Base-by-base conservation (phyloP, 805 yeast genomes). In the Lipomyces sp. region DNA sequence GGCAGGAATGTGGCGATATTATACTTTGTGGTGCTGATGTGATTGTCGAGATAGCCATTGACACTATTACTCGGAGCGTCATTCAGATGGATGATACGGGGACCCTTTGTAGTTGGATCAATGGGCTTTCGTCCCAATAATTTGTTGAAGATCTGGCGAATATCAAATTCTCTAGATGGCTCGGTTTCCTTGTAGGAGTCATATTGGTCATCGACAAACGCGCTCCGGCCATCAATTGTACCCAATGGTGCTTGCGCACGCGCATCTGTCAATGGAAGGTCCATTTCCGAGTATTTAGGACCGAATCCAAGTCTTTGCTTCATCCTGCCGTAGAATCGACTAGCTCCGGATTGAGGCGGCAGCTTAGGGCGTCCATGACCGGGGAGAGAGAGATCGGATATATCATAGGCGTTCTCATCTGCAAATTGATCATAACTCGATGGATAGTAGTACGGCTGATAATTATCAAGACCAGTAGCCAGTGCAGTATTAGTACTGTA, bases 11-110 rank as follows among this genome's bases (percentile, higher is more conserved):
- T 96, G 32, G 95, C 96, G 66, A 87, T 78, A 76, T 95, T 96
- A 80, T 96, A 95, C 77, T 95, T 95, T 11, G 99, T 93, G 3
- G 99, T 96, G 35, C 96, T 90, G 70, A 95, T 88, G 76, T 93
- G 93, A 77, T 95, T 95, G 66, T 87, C 93, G 64, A 84, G 82
- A 78, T 85, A 94, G 2, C 87, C 82, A 67, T 81, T 82, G 1
- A 84, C 77, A 7, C 78, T 72, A 73, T 90, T 90, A 8, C 85
- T 82, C 5, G 78, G 75, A 50, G 81, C 81, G 74, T 90, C 87
- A 80, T 90, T 90, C 59, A 93, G 75, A 72, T 84, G 82, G 30
- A 94, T 87, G n/a, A 82, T 73, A 67, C 95, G 82, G 35, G 92
- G 90, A 7, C 85, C 86, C n/a, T 71, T 71, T 6, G 75, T 60